phyloP scores from a whole-genome alignment of 2,329 filamentous ascomycete species.

The Thelonectria discophora region DNA sequence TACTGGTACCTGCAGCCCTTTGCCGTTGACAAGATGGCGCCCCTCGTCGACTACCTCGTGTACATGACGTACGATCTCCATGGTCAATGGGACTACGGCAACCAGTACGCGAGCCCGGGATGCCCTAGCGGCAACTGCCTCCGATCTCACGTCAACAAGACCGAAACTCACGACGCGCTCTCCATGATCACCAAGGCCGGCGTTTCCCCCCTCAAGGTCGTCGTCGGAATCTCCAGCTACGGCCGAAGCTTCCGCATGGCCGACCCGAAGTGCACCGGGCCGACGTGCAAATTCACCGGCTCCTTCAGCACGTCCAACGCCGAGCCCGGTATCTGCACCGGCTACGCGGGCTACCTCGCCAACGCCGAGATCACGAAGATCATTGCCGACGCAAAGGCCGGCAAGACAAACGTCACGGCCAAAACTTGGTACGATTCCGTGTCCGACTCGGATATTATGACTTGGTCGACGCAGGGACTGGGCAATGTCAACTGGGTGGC shows the following conservation, averaged over 20 bases:
- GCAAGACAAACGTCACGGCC: constrained; percentile 26
- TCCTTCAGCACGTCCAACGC: constrained; percentile 36
- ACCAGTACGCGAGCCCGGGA: constrained; percentile 37
- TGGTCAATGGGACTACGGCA: constrained; percentile 48
- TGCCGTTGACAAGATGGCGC: constrained; percentile 45
- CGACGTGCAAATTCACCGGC: constrained; percentile 40
- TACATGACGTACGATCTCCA: constrained; percentile 52
- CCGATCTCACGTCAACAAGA: constrained; percentile 51
- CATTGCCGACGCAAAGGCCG: constrained; percentile 31
- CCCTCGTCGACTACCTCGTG: constrained; percentile 48
- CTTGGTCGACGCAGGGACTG: constrained; percentile 31
- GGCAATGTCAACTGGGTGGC: constrained; percentile 44
- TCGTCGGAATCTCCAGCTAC: constrained; percentile 44
- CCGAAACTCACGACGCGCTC: constrained; percentile 49
- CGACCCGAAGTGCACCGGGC: constrained; percentile 37
- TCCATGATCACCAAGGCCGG: constrained; percentile 50
- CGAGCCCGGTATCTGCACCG: constrained; percentile 39
- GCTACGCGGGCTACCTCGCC: constrained; percentile 39
- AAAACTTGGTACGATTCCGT: constrained; percentile 35
- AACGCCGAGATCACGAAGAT: constrained; percentile 44
- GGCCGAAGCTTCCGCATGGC: constrained; percentile 44
- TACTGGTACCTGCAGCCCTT: constrained; percentile 52
- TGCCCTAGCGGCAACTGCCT: constrained; percentile 47
- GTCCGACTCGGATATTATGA: constrained; percentile 40
- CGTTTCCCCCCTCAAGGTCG: constrained; percentile 44